Evolutionary conservation across 2,329 filamentous ascomycete species (phyloP).

Genomic region (Akanthomyces lecanii): DNA sequence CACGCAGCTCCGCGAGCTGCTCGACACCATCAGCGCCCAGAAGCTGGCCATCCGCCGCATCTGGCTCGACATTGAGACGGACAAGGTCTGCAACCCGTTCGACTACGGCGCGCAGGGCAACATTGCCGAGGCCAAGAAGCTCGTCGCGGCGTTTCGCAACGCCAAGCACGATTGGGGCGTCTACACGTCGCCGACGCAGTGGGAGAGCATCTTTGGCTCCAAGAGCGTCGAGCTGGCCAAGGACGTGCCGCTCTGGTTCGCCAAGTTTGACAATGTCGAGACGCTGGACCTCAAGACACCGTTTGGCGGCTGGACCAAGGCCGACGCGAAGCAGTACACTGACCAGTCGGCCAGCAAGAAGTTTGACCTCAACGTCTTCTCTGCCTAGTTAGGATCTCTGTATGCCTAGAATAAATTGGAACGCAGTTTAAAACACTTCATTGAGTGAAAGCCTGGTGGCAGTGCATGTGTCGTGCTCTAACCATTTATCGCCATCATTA

Average conservation of each 20-base stretch:
- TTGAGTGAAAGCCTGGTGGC: too few relatives aligned
- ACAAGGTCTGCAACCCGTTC: slow-evolving; percentile 15
- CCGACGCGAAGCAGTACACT: slow-evolving; percentile 15
- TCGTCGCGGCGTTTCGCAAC: slow-evolving; percentile 10
- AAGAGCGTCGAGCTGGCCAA: slow-evolving; percentile 3
- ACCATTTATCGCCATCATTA: too few relatives aligned
- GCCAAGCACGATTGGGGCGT: slow-evolving; percentile 14
- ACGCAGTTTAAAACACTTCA: too few relatives aligned
- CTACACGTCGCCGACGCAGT: slow-evolving; percentile 13
- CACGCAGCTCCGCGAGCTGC: slow-evolving; percentile 10
- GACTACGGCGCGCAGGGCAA: slow-evolving; percentile 13
- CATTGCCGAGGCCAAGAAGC: slow-evolving; percentile 34
- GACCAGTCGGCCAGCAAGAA: slow-evolving; percentile 12
- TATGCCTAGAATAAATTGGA: background rate
- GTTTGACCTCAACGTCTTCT: slow-evolving; percentile 17
- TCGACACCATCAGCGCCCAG: slow-evolving; percentile 5
- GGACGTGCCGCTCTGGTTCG: slow-evolving; percentile 17
- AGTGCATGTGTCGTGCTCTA: too few relatives aligned
- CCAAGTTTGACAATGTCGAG: slow-evolving; percentile 18
- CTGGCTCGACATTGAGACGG: slow-evolving; percentile 16
- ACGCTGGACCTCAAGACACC: slow-evolving; percentile 11
- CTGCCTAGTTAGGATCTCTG: background rate
- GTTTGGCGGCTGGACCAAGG: slow-evolving; percentile 19
- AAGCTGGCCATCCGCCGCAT: slow-evolving; percentile 15
- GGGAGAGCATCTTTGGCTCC: slow-evolving; percentile 16